Percentiles rank a stretch among this genome's conserved stretches.
Conservation (phyloP, 352 stramenopile genomes). For the Phytophthora cryptogea region DNA sequence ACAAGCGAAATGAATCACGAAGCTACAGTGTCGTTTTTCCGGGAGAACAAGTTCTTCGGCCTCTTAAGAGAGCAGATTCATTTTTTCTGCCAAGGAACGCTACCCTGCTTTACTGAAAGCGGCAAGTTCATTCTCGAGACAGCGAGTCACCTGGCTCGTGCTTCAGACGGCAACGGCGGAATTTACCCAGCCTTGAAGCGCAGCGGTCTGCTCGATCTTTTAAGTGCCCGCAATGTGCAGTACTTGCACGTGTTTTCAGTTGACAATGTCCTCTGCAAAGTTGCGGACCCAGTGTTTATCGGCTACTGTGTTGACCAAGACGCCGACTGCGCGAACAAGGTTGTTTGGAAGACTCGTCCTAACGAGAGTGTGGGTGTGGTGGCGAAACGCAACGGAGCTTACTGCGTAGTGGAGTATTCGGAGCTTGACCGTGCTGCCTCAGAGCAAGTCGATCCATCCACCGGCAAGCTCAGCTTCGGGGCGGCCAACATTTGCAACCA, state of each 20-base stretch:
- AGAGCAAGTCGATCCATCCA: constrained; percentile 60
- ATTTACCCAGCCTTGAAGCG: constrained; percentile 93
- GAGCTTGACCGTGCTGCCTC: constrained; percentile 90
- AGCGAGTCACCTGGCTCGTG: constrained; percentile 79
- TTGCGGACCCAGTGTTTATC: constrained; percentile 96
- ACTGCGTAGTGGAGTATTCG: constrained; percentile 97
- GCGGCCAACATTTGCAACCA: constrained; percentile 99
- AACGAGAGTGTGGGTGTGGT: constrained; percentile 95
- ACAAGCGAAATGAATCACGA: constrained; percentile 97
- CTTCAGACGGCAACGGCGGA: constrained; percentile 98
- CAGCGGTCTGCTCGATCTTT: constrained; percentile 88
- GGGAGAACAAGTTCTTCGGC: constrained; percentile 91
- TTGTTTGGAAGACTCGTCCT: constrained; percentile 93
- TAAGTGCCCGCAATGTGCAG: constrained; percentile 88
- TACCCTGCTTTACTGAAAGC: constrained; percentile 94
- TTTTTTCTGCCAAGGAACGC: constrained; percentile 97
- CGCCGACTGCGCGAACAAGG: constrained; percentile 97
- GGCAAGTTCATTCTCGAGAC: constrained; percentile 97
- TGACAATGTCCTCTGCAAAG: constrained; percentile 97
- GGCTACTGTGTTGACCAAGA: constrained; percentile 94
- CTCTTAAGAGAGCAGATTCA: constrained; percentile 86
- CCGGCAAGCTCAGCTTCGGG: constrained; percentile 92
- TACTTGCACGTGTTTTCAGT: constrained; percentile 98
- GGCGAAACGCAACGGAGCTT: constrained; percentile 76
- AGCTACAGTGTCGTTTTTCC: constrained; percentile 92